Evolutionary conservation across 345 rosid species (phyloP), one percentile per base, ranked within the genome.

Genomic region (Eucalyptus marginata): DNA sequence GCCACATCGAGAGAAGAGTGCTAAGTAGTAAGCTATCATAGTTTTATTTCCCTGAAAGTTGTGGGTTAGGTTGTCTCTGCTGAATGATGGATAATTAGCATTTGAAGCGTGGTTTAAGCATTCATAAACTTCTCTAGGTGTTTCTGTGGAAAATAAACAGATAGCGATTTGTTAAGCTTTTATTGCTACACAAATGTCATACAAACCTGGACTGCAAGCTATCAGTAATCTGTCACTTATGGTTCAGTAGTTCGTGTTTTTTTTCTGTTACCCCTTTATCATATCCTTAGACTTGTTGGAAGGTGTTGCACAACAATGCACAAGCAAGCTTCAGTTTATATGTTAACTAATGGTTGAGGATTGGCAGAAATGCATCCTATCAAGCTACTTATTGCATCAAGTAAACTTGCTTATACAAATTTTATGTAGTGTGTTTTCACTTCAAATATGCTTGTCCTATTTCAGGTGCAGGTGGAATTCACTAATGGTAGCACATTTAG

Each of bases 391-490:
- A 36, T 76, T 1, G 15, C 14, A 13, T 76, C 46, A 76, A 22
- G 13, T 36, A 24, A 24, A 76, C 46, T 76, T 76, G 83, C 83
- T 36, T 76, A 36, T 18, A 76, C 8, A 76, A 76, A 10, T 36
- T 36, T 36, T 36, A 18, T 36, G 46, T 76, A 76, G 83, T 36
- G 47, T 36, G 83, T 76, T 76, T 20, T 76, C 27, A 36, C 83
- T 76, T 76, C 47, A 76, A 20, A 36, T 76, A 76, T 13, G 88
- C 88, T n/a, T 86, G 86, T 44, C 8, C 20, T 89, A 54, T 91
- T 92, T 84, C 92, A 97, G 99, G 95, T 95, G 47, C 97, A 95
- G 91, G 91, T 96, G 91, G 99, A 96, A 89, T 97, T 89, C 92
- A 95, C 92, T 27, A 92, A 96, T 92, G 96, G 96, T 8, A 90